Percentiles rank a stretch among this genome's conserved stretches.
These are phyloP conservation scores for Aspergillus brunneoviolaceus DNA, from an alignment of 2,329 filamentous ascomycete genomes.

Conservation along the genomic window DNA sequence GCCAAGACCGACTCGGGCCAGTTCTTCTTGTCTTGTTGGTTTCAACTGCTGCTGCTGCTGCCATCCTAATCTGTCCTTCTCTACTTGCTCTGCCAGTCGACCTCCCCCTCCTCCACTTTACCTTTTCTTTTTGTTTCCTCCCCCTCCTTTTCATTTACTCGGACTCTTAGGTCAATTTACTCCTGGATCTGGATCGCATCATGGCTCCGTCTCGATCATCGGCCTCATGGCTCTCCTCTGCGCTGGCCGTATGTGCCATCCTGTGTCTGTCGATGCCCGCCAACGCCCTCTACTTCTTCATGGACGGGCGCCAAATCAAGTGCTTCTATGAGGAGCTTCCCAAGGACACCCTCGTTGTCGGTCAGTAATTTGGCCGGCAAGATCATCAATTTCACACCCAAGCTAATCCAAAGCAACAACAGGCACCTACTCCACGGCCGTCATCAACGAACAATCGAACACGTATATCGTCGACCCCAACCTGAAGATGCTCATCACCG, in stretches of 20 bases:
- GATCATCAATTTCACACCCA: not conserved
- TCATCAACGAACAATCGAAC: conserved; percentile 70
- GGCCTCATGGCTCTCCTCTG: conserved; percentile 40
- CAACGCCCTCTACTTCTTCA: conserved; percentile 91
- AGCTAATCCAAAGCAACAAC: conserved; percentile 4
- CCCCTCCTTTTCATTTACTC: not conserved
- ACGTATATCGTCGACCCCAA: conserved; percentile 71
- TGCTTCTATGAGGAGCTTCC: conserved; percentile 99
- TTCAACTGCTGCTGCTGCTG: not conserved
- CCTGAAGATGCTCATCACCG: conserved; percentile 83
- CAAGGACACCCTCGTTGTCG: conserved; percentile 94
- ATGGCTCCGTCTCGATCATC: conserved; percentile 40
- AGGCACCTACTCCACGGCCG: conserved; percentile 83
- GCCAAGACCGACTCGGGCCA: conserved; percentile 29
- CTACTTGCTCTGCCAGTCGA: not conserved
- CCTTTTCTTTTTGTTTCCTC: conserved; percentile 1
- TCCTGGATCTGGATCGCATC: conserved; percentile 3
- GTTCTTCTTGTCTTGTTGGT: conserved; percentile 19
- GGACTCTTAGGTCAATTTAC: not conserved
- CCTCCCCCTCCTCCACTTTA: not conserved
- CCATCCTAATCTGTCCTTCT: conserved; percentile 1
- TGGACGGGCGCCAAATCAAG: conserved; percentile 80
- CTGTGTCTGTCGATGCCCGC: conserved; percentile 61
- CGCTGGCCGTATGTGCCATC: conserved; percentile 64
- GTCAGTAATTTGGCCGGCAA: conserved; percentile 45